Evolutionary conservation across 1,139 yeast species (phyloP).

Genomic region (Arxiozyma heterogenica): DNA sequence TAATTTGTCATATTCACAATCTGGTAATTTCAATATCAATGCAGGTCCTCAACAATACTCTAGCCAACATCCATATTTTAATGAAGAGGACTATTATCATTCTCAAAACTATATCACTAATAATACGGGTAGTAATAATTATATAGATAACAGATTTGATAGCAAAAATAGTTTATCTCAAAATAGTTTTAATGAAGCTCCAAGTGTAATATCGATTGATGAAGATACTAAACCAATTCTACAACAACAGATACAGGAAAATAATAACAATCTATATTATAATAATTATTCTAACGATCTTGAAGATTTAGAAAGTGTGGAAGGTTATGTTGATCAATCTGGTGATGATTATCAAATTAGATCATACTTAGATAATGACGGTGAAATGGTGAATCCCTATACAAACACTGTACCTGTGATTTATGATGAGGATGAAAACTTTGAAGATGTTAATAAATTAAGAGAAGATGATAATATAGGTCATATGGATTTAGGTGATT

Average conservation of each 20-base stretch:
- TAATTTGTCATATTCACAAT: neutral
- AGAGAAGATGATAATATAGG: slow-evolving; percentile 5
- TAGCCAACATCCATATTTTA: slow-evolving; percentile 8
- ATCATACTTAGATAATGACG: slow-evolving; percentile 28
- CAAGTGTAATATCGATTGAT: slow-evolving; percentile 9
- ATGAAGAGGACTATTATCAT: slow-evolving; percentile 14
- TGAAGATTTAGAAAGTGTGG: slow-evolving; percentile 20
- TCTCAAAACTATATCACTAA: neutral
- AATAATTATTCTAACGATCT: slow-evolving; percentile 9
- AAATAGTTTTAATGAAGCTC: slow-evolving; percentile 5
- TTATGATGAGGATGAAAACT: slow-evolving; percentile 8
- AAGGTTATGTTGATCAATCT: slow-evolving; percentile 25
- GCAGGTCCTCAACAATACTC: slow-evolving; percentile 3
- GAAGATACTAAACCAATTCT: slow-evolving; percentile 13
- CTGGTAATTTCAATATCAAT: neutral
- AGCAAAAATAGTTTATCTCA: neutral
- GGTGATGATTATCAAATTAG: slow-evolving; percentile 32
- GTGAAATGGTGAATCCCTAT: slow-evolving; percentile 31
- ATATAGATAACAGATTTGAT: neutral
- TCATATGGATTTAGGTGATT: slow-evolving; percentile 26
- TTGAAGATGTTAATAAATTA: neutral
- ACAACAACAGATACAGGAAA: neutral
- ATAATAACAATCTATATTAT: neutral
- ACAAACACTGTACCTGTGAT: neutral
- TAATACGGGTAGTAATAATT: no score